Evolutionary conservation across 202 grass and related monocot genomes (phyloP), one percentile per base, ranked within the genome.

Genomic region (Panicum virgatum): DNA sequence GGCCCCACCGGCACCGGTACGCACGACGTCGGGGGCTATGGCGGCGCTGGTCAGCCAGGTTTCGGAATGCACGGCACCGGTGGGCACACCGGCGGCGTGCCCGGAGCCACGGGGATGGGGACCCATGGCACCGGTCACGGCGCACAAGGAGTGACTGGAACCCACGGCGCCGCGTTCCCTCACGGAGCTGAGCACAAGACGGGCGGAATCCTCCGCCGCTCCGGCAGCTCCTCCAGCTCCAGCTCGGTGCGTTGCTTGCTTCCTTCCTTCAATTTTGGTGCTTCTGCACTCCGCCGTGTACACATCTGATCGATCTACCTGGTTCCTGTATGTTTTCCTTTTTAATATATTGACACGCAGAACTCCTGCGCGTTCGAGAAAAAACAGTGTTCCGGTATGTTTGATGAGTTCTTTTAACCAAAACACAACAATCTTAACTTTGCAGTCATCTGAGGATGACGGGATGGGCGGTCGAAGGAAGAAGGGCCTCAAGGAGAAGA

Each of bases 401-500:
- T n/a, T n/a, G n/a, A n/a, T 12, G 56, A 59, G 25, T 16, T 39
- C 9, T 75, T 39, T 13, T 75, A 20, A 18, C 12, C 45, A 6
- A 59, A 39, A 26, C 6, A 16, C 12, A n/a, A 3, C 0, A 14
- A 1, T 16, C 2, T 34, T n/a, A n/a, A n/a, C n/a, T 5, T 13
- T 19, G 42, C 68, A 78, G 53, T 81, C 76, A 4, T 84, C 73
- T 0, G 91, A 94, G 72, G 91, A 94, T 1, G 91, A 94, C 9
- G 91, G 91, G 3, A 82, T 88, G 50, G 91, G 88, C 2, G 88
- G 91, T 1, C 34, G 88, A 0, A 90, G 91, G 80, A 94, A 90
- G 85, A 93, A 90, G 66, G 69, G 86, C 7, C 13, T 94, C 1
- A 94, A 91, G 76, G 83, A 91, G 7, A 94, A 91, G 85, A 86